Evolutionary conservation across 192 early-diverging fungal species (phyloP), one percentile per base, ranked within the genome.

Genomic region (Dispira simplex): DNA sequence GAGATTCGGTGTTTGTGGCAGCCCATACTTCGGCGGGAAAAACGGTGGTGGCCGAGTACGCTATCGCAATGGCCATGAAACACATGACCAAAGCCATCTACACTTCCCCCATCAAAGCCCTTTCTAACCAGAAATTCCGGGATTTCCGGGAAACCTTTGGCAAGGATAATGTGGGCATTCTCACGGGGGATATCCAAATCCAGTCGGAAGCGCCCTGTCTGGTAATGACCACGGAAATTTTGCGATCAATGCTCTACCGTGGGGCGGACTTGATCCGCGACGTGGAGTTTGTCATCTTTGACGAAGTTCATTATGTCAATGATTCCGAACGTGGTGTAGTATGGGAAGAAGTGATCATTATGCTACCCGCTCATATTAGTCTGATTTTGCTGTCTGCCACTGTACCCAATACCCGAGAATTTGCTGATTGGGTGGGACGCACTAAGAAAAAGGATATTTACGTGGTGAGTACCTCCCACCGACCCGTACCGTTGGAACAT

Each of bases 281-380:
- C 68, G 92, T 99, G 13, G 96, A 99, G 74, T 99, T 93, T 86
- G 96, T 99, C 1, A 92, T 99, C 57, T 99, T 99, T 81, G 96
- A 99, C 74, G 96, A 99, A 75, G 90, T 93, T 51, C 96, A 99
- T 67, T 99, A 99, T 71, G 82, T 99, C 28, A 97, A 97, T 68
- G 93, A 99, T 70, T 63, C 85, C 11, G 96, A 92, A 79, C 81
- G 82, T 64, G 96, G 96, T 58, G 94, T 99, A 0, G 96, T 99
- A 2, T 99, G 96, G 96, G 96, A 99, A 75, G 96, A 99, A 73
- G 93, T 97, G 28, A 99, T 99, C 64, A 97, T 97, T 67, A 96
- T 99, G 94, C 76, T 99, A 12, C 96, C 96, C 3, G 81, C 87
- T 0, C 94, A 99, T 74, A 86, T 99, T 3, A 93, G 77, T 14